Evolutionary conservation across 169 alveolate genomes (phyloP).

Genomic region (Eimeria acervulina): DNA sequence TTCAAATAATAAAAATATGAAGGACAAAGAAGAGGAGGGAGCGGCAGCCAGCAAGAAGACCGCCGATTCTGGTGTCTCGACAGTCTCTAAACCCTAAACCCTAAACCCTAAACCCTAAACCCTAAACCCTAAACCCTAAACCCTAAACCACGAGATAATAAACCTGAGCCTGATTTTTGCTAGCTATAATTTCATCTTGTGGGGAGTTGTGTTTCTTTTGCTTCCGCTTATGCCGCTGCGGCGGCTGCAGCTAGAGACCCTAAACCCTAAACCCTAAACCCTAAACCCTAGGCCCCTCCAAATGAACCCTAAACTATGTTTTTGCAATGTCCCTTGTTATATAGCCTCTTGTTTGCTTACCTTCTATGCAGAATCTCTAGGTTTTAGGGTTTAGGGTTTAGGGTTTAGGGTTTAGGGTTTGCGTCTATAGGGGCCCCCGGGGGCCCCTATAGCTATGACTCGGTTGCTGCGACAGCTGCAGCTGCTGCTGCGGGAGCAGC

Average conservation of each 20-base stretch:
- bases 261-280: constrained; percentile 36
- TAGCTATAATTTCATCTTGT: not conserved
- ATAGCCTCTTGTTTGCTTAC: not conserved
- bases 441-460: constrained; percentile 10
- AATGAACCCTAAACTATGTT: no score
- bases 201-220: not conserved
- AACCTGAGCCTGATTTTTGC: not conserved
- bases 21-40: not conserved
- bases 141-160: no score
- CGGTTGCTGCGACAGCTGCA: constrained; percentile 6
- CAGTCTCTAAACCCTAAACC: constrained; percentile 26
- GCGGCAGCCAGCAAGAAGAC: not conserved
- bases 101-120: constrained; percentile 57
- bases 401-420: not conserved
- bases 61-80: constrained; percentile 14
- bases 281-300: not conserved
- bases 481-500: constrained; percentile 50
- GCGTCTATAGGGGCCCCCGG: constrained; percentile 4
- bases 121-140: constrained; percentile 44
- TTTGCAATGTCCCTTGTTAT: not conserved
- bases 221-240: not conserved
- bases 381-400: constrained; percentile 51
- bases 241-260: not conserved
- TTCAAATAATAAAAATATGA: no score
- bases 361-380: not conserved